Base-by-base conservation (phyloP, 2,329 filamentous ascomycete species). In the Raffaelea albimanens region DNA sequence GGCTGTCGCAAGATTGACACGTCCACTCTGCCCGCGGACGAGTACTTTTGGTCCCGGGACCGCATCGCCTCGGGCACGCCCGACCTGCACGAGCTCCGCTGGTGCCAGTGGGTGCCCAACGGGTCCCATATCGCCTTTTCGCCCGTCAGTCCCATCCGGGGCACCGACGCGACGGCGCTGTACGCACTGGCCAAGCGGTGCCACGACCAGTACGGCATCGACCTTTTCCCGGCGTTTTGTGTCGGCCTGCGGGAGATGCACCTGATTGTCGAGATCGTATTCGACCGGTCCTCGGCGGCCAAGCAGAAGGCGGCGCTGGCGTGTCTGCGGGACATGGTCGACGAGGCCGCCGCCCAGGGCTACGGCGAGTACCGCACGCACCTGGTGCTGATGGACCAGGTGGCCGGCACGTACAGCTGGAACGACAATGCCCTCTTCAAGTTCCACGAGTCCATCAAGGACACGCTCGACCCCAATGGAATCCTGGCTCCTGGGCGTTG, bases 341-440 rank as follows among this genome's bases (percentile, higher is more conserved):
- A 63, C 33, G 65, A 70, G 42, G 65, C 63, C 11, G 66, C 66
- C 1, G 58, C 53, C 3, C 56, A 58, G 9, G 67, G 67, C 2
- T 70, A 65, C 50, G 67, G 67, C 43, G 68, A 71, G 52, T 70
- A 71, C 56, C 58, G 68, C 14, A 69, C 68, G 4, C 68, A 71
- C 51, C 54, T 72, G 11, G 64, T 61, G 19, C 50, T 69, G n/a
- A 69, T 68, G 67, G 67, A 70, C 50, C 65, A 70, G 56, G 62
- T 71, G 21, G 63, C 65, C 0, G 61, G 56, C 4, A 69, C 66
- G 5, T 71, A 71, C 51, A 63, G 57, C 47, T 70, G 62, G 61
- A 69, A 68, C 49, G 58, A 64, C 34, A 59, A 61, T n/a, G 62
- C 63, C 5, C 55, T 66, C 48, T 62, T 66, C 62, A 61, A 61